Evolutionary conservation across 2,329 filamentous ascomycete species (phyloP), one percentile per base, ranked within the genome.

Genomic region (Penicillium corylophilum): DNA sequence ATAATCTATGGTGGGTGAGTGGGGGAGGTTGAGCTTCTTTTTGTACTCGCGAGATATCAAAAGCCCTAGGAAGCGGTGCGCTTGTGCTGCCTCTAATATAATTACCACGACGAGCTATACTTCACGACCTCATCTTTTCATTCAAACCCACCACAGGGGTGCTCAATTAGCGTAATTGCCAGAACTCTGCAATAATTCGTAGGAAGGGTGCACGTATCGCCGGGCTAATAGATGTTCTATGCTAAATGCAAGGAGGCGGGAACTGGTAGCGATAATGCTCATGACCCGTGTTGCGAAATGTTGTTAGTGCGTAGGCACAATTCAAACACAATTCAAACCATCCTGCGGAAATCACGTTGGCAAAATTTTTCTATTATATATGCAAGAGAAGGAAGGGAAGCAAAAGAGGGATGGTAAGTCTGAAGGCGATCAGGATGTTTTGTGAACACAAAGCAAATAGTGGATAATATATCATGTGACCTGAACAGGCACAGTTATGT

Each of bases 401-500:
- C 16, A 18, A 9, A 18, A 5, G 13, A 22, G 35, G 4, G 35
- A 38, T 18, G 12, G 35, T 38, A 22, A 38, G 4, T 5, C 18
- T 38, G 18, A 6, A 18, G 4, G 20, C 8, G 26, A 10, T 28
- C 16, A 20, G 16, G 18, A 9, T 18, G 10, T 13, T 20, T 4
- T 20, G 29, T 15, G 16, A 38, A 18, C 20, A 9, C 16, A 38
- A 36, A 20, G 35, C 35, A 38, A 38, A 10, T 20, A 18, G 16
- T 38, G 35, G 12, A 22, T 40, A n/a, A 38, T 26, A 46, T 16
- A 16, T 41, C 48, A 51, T 35, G 45, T 51, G 51, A 23, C 22
- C n/a, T 13, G 22, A 12, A n/a, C 13, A 39, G 24, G 46, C 13
- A 44, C 23, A 10, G 46, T 57, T 51, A 57, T 46, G 28, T 55